Evolutionary conservation across 225 moss, liverwort and hornwort genomes (phyloP), one percentile per base, ranked within the genome.

Genomic region (Physcomitrium patens): DNA sequence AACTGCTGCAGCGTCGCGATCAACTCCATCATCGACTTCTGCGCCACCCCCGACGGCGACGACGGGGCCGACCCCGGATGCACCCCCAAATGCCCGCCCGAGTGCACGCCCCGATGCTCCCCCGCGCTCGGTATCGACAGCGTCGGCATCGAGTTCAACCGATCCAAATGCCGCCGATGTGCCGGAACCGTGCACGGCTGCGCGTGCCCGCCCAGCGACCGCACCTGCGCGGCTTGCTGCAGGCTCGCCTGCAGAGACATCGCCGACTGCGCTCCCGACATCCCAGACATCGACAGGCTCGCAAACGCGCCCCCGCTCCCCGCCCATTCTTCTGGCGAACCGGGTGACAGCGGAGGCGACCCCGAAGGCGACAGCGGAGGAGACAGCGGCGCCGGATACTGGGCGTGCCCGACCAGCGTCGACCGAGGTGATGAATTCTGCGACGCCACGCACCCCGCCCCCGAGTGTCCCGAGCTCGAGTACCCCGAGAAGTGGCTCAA

Each of bases 391-490:
- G 94, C 91, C 0, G 93, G 93, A 19, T 92, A 99, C 1, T 93
- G 78, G 0, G 95, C 82, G 19, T 99, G 95, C 41, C 99, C 99
- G 0, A 92, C 95, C 2, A 99, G 80, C 3, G 99, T 99, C 12
- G 99, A 99, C 28, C 95, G 92, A 0, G 99, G 99, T 0, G 99
- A 99, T 13, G 95, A 95, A 72, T 93, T 95, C 44, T 95, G 99
- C 22, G 91, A 89, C 0, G 91, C 81, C 2, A 85, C 73, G 42
- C 93, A 93, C 47, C 91, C 90, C 12, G 89, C 80, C 0, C 81
- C 82, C 3, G 84, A 80, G 61, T 88, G 95, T 1, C 71, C 72
- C 6, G 81, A 79, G 12, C 73, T 69, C 0, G 82, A 82, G 61
- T 83, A 86, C 53, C 81, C 79, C 10, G 80, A 78, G 64, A 85